Evolutionary conservation across 1,284 basidiomycete genomes (phyloP), one percentile per base, ranked within the genome.

Genomic region (Exobasidium cylindrosporum): DNA sequence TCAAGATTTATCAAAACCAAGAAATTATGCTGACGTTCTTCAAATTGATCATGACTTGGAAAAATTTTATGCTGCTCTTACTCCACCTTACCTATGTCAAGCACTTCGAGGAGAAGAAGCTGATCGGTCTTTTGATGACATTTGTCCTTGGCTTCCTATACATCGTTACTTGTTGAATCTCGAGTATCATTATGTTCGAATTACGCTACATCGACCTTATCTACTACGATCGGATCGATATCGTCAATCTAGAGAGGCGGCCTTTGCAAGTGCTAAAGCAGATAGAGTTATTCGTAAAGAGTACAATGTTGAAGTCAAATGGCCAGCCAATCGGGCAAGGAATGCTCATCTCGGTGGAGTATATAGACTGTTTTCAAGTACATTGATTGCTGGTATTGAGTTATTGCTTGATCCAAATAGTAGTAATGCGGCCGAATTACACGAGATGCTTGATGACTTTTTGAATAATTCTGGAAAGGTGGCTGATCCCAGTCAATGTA

Each of bases 1-100:
- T 81, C 94, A 97, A 80, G 90, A 92, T 81, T 87, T 95, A 23
- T 86, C 88, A 60, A 86, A 53, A 45, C 68, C 70, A 2, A 89
- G 88, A 56, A 89, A 91, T 73, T 96, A 96, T 78, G 86, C 87
- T 13, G 92, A 96, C 73, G 91, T 94, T 43, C 81, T 90, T 46
- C 82, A 84, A 1, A 84, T 97, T 54, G 93, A 97, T 74, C 89
- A 91, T 45, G 91, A 96, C 67, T 82, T 97, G 17, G 83, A 91
- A 61, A 86, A 85, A 70, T 94, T 92, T 77, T 86, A 90, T 63
- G 83, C 85, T 52, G 82, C 83, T 59, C 83, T 95, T 23, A 92
- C 92, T 5, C 87, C 89, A 67, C 89, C 89, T 1, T 85, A 83
- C 54, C 89, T 89, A 1, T 83, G 84, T 67, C 84, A 89, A 70